Evolutionary conservation across 75 land plant genomes (phyloP).

Genomic region (Cryptomeria japonica): DNA sequence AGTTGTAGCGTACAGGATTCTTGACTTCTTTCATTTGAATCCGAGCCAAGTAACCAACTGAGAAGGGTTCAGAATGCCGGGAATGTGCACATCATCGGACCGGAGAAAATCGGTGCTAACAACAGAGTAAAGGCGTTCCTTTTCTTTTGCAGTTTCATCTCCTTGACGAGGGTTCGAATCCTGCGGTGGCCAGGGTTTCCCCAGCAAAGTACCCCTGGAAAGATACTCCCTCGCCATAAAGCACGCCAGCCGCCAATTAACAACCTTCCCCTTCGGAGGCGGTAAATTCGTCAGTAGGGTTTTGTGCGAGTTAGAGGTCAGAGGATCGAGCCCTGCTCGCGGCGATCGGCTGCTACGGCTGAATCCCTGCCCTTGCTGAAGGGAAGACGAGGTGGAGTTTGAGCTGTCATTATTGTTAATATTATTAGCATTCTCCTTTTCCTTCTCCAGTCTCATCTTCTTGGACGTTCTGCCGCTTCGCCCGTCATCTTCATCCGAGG

Average conservation of each 20-base stretch:
- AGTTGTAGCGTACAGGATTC: too few relatives aligned
- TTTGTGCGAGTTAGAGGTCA: background rate
- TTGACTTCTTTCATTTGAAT: background rate
- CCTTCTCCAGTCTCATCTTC: too few relatives aligned
- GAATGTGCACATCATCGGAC: background rate
- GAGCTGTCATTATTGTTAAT: too few relatives aligned
- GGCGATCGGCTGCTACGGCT: background rate
- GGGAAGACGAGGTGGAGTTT: too few relatives aligned
- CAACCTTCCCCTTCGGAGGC: background rate
- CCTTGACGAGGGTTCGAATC: background rate
- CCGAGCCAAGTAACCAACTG: slow-evolving; percentile 7
- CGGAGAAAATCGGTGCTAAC: slow-evolving; percentile 4
- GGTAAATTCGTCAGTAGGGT: background rate
- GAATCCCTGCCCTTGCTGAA: too few relatives aligned
- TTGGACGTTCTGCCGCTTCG: too few relatives aligned
- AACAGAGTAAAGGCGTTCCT: background rate
- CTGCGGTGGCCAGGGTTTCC: slow-evolving; percentile 7
- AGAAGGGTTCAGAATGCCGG: background rate
- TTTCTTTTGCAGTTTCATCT: background rate
- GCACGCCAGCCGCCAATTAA: slow-evolving; percentile 10
- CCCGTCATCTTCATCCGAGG: too few relatives aligned
- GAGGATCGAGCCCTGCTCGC: background rate
- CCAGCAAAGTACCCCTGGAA: background rate
- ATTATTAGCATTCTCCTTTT: too few relatives aligned
- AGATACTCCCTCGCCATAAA: slow-evolving; percentile 7